Evolutionary conservation across 768 basidiomycete species (phyloP), one percentile per base, ranked within the genome.

Genomic region (Vararia minispora): DNA sequence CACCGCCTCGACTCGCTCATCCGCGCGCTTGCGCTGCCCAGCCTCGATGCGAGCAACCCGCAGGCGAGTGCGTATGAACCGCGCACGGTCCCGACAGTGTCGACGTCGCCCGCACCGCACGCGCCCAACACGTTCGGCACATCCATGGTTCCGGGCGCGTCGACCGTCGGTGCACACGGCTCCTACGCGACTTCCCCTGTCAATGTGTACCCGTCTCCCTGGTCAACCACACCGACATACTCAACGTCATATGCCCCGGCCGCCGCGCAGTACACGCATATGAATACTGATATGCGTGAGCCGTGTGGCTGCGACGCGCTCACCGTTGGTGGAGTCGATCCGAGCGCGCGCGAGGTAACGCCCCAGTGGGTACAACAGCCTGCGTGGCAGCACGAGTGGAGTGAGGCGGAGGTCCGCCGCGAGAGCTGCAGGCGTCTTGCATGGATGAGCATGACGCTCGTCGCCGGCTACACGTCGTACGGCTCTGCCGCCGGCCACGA

Each of bases 371-470:
- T 65, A 5, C 60, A 65, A 39, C 75, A 80, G 5, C 73, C 79
- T 0, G 76, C 71, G 5, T 86, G 80, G 80, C 64, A 69, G 40
- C 52, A 58, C 28, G 53, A 62, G 8, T 77, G 70, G 71, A 59
- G 68, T n/a, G 72, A 75, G 32, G 66, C 58, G 8, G 82, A 86
- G 44, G 70, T 82, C 42, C 60, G 69, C 29, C 79, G 73, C 56
- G 84, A 88, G 52, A 75, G 76, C 31, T 77, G 75, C 49, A 72
- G 84, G 25, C 62, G 83, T 26, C 55, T 85, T 17, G 79, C 79
- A 44, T 87, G 84, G 84, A 81, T 76, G 51, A 59, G 74, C 6
- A 64, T 84, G 56, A 61, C 67, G 37, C 64, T 83, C 17, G 64
- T 71, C 11, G 76, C 82, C 8, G 79, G 74, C 1, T 72, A 81